Percentiles rank a stretch among this genome's conserved stretches.
Evolutionary conservation across 75 land plant genomes (phyloP).

Genomic region (Cryptomeria japonica): DNA sequence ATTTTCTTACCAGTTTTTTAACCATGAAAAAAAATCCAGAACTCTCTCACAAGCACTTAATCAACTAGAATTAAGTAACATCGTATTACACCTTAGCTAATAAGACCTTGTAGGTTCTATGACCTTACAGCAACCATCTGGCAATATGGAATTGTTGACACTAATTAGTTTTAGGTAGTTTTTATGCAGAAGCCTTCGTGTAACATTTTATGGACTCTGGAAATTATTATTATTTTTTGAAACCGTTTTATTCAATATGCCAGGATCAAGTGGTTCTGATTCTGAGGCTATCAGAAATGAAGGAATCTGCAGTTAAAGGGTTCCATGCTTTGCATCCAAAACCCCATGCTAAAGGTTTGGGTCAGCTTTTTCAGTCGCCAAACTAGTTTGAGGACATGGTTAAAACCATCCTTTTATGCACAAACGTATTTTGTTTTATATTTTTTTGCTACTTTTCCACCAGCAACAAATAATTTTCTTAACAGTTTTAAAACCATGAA

Average conservation of each 20-base stretch:
- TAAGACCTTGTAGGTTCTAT: not conserved
- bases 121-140: not conserved
- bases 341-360: conserved; percentile 43
- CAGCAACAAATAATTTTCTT: not conserved
- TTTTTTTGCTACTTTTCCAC: not conserved
- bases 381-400: conserved; percentile 72
- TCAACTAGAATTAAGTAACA: not conserved
- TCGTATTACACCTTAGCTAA: not conserved
- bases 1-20: not conserved
- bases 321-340: conserved; percentile 37
- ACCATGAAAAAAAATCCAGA: not conserved
- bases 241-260: not conserved
- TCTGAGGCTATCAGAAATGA: conserved; percentile 42
- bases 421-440: not conserved
- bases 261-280: conserved; percentile 49
- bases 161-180: not conserved
- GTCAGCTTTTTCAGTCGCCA: conserved; percentile 56
- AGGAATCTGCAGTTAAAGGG: conserved; percentile 26
- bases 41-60: not conserved
- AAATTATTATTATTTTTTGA: not conserved
- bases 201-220: not conserved
- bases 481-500: not conserved
- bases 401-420: conserved; percentile 58
- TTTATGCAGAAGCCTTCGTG: not conserved
- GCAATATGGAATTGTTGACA: not conserved